A percentile compares a stretch with the other conserved stretches of the same genome.
Evolutionary conservation across 768 basidiomycete genomes (phyloP).

Genomic region (Pulveroboletus sp.): DNA sequence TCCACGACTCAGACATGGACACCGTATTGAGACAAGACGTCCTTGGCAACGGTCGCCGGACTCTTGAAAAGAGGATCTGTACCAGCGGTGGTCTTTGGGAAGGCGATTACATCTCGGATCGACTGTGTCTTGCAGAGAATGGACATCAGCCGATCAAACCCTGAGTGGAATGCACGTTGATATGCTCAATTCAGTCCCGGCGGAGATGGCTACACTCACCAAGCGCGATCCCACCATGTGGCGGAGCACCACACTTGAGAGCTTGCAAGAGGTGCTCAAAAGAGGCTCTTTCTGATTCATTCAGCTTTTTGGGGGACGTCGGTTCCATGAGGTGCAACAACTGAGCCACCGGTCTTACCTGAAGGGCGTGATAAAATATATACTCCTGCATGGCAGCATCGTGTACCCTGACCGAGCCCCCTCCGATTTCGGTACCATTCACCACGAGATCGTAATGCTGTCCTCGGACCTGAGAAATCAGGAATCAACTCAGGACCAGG

Average conservation of each 20-base stretch:
- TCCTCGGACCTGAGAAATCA: slow-evolving; percentile 66
- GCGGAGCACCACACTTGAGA: slow-evolving; percentile 84
- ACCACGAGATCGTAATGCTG: slow-evolving; percentile 96
- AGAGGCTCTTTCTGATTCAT: slow-evolving; percentile 62
- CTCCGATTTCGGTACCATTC: slow-evolving; percentile 91
- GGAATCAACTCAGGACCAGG: neutral
- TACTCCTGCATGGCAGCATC: slow-evolving; percentile 83
- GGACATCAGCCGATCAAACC: slow-evolving; percentile 89
- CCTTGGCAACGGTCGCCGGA: slow-evolving; percentile 55
- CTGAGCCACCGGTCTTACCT: slow-evolving; percentile 46
- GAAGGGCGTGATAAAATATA: slow-evolving; percentile 69
- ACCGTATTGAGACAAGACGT: slow-evolving; percentile 60
- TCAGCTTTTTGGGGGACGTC: slow-evolving; percentile 49
- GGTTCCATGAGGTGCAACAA: slow-evolving; percentile 8
- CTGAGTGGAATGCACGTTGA: slow-evolving; percentile 37
- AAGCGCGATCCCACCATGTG: slow-evolving; percentile 92
- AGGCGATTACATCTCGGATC: slow-evolving; percentile 94
- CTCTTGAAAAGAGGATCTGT: slow-evolving; percentile 87
- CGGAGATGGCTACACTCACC: slow-evolving; percentile 44
- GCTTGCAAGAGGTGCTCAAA: slow-evolving; percentile 87
- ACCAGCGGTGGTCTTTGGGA: slow-evolving; percentile 85
- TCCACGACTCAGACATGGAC: slow-evolving; percentile 32
- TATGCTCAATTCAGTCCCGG: slow-evolving; percentile 2
- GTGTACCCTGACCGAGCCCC: slow-evolving; percentile 90
- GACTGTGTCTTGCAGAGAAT: slow-evolving; percentile 84